Evolutionary conservation across 768 basidiomycete species (phyloP).

Genomic region (Suillus weaverae): DNA sequence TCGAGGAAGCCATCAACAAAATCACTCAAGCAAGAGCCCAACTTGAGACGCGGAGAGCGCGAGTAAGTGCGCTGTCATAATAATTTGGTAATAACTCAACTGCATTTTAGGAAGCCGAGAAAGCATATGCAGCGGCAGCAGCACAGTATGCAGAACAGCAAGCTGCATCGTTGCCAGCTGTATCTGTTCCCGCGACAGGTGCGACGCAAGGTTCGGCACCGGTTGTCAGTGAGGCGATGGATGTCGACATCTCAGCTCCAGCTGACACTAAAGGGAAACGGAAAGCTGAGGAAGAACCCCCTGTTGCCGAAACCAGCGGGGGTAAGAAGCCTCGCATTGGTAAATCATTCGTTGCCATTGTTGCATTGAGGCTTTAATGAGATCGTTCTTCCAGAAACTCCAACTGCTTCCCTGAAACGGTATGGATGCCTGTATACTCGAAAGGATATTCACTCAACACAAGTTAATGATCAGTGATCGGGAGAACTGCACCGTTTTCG

Average conservation of each 20-base stretch:
- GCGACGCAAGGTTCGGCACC: slow-evolving; percentile 4
- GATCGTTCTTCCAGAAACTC: slow-evolving; percentile 37
- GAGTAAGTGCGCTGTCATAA: slow-evolving; percentile 42
- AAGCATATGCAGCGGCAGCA: slow-evolving; percentile 51
- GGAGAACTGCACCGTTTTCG: slow-evolving; percentile 91
- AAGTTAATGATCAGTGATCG: slow-evolving; percentile 65
- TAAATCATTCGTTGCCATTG: slow-evolving; percentile 29
- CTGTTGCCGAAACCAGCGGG: slow-evolving; percentile 39
- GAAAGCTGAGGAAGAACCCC: slow-evolving; percentile 53
- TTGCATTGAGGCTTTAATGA: background rate
- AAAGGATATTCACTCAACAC: background rate
- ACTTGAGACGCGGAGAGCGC: slow-evolving; percentile 61
- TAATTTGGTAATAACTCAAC: background rate
- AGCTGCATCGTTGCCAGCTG: slow-evolving; percentile 34
- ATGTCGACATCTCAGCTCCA: slow-evolving; percentile 35
- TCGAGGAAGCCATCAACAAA: slow-evolving; percentile 62
- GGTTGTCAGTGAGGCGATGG: slow-evolving; percentile 37
- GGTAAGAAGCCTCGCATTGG: slow-evolving; percentile 66
- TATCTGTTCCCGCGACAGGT: slow-evolving; percentile 19
- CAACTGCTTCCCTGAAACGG: slow-evolving; percentile 59
- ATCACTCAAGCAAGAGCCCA: slow-evolving; percentile 65
- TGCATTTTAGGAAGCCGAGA: slow-evolving; percentile 56
- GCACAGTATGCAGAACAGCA: slow-evolving; percentile 48
- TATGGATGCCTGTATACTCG: slow-evolving; percentile 21
- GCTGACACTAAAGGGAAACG: slow-evolving; percentile 57